Evolutionary conservation across 805 yeast genomes (phyloP).

Genomic region (Hanseniaspora lachancei): DNA sequence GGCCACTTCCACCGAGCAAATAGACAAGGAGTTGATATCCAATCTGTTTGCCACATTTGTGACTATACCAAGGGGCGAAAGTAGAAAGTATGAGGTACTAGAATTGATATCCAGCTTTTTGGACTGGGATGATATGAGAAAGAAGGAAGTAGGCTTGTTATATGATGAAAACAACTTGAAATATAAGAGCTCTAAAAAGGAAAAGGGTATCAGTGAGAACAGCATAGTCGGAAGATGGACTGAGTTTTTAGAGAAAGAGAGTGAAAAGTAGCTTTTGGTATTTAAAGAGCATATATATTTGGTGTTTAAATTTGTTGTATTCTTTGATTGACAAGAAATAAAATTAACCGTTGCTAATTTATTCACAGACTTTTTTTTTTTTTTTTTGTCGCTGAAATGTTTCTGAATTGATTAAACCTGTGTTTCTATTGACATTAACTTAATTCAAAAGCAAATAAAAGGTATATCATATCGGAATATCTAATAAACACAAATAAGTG

Average conservation of each 20-base stretch:
- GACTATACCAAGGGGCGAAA: constrained; percentile 79
- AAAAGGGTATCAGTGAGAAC: constrained; percentile 17
- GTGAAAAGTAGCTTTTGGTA: constrained; percentile 26
- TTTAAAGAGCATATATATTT: too few species aligned
- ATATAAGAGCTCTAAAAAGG: constrained; percentile 28
- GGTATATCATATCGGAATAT: too few species aligned
- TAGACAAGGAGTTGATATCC: constrained; percentile 79
- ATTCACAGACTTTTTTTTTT: not conserved
- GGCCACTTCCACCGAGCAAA: constrained; percentile 58
- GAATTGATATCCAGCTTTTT: constrained; percentile 69
- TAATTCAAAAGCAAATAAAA: too few species aligned
- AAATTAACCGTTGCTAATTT: not conserved
- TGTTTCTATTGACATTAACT: too few species aligned
- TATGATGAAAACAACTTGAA: constrained; percentile 20
- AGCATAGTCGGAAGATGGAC: constrained; percentile 69
- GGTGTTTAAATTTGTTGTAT: not conserved
- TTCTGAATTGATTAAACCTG: not conserved
- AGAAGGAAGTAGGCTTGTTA: constrained; percentile 59
- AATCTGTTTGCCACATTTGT: constrained; percentile 76
- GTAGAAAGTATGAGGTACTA: constrained; percentile 86
- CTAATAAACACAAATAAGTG: too few species aligned
- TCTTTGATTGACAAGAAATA: not conserved
- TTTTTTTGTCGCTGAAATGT: not conserved
- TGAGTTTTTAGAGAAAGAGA: constrained; percentile 62
- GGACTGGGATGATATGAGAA: constrained; percentile 77